Evolutionary conservation across 2,329 filamentous ascomycete genomes (phyloP), one percentile per base, ranked within the genome.

Genomic region (Chalaropsis thielavioides): DNA sequence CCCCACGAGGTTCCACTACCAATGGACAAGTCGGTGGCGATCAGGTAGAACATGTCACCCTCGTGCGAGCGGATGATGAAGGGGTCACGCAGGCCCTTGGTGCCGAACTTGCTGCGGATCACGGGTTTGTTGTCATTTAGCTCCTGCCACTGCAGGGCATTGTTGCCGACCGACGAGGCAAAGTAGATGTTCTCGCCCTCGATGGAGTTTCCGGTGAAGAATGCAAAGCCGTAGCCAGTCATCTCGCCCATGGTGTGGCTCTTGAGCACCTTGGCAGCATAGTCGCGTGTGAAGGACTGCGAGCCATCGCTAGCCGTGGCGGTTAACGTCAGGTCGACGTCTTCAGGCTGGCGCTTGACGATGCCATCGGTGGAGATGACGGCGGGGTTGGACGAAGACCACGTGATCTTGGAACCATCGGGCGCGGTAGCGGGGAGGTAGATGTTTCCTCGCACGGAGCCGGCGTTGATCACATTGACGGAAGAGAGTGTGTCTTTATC

Each of bases 21-120:
- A 62, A 81, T 81, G 0, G 79, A 80, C 0, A 82, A 72, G 63
- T 81, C 79, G 0, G 80, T 82, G 0, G 79, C 79, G 19, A 82
- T 73, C 15, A 82, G 69, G 61, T 75, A 82, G 66, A 81, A 81
- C 3, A 73, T 80, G n/a, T 76, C 75, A 0, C 79, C 79, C 31
- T 81, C 79, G 0, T 71, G 74, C 0, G 79, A 79, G 13, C 79
- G 76, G 24, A 82, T 80, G 56, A 82, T 71, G 66, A 81, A 82
- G 0, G 80, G 80, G 66, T 82, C 80, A 15, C 80, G 75, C 3
- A 82, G 69, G 1, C 80, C 80, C 27, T 72, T 75, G 0, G 80
- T 81, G 46, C 80, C 80, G 56, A 75, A 65, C 0, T 72, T 74
- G 0, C 79, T 81, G 2, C 72, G 74, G 7, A 82, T 69, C 3